A percentile compares a stretch with the other conserved stretches of the same genome.
These are phyloP conservation scores for Fistulinella cinereoalba DNA, from an alignment of 1,284 basidiomycete species.

Conservation along the genomic window DNA sequence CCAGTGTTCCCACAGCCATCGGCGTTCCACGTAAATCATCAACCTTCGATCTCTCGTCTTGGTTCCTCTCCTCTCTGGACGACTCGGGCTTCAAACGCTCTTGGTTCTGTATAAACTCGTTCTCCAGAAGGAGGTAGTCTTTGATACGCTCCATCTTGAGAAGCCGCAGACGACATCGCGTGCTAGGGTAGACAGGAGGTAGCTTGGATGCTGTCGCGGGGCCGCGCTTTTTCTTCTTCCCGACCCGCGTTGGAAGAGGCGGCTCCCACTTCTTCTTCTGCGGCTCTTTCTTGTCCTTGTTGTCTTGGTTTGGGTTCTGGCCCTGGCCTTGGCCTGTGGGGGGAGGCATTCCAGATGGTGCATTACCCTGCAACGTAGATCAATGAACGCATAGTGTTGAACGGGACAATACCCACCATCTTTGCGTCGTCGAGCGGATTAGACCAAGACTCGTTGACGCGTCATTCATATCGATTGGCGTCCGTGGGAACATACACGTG, in stretches of 20 bases:
- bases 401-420: conserved; percentile 19
- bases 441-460: conserved; percentile 43
- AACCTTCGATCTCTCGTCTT: conserved; percentile 91
- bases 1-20: conserved; percentile 96
- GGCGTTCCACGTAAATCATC: conserved; percentile 95
- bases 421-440: conserved; percentile 4
- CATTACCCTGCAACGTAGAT: conserved; percentile 65
- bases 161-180: conserved; percentile 92
- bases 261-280: conserved; percentile 99
- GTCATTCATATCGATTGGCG: conserved; percentile 45
- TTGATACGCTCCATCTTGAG: conserved; percentile 98
- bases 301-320: conserved; percentile 48
- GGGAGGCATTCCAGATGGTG: conserved; percentile 68
- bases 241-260: conserved; percentile 94
- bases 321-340: conserved; percentile 36
- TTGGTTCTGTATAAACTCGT: conserved; percentile 97
- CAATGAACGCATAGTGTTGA: background rate
- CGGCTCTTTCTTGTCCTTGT: conserved; percentile 63
- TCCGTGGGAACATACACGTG: conserved; percentile 22
- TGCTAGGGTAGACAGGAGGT: conserved; percentile 91
- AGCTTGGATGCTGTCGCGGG: conserved; percentile 91
- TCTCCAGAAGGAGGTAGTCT: conserved; percentile 96
- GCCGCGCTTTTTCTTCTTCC: conserved; percentile 90
- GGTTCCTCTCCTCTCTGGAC: conserved; percentile 90
- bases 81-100: conserved; percentile 83